Conservation (phyloP, 2,329 filamentous ascomycete species). For the Fusarium globosum region DNA sequence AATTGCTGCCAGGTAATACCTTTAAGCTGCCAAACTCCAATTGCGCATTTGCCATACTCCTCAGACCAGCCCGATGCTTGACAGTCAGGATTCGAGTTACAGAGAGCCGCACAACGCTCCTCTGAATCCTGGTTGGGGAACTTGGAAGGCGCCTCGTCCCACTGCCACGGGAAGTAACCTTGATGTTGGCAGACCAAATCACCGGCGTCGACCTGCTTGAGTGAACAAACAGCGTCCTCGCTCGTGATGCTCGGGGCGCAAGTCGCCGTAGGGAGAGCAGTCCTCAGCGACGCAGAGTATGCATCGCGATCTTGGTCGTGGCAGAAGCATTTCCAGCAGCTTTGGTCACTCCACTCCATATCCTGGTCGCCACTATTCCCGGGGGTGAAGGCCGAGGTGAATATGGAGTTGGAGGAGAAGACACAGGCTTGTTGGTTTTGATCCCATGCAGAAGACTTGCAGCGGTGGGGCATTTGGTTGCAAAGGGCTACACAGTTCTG, state of each 20-base stretch:
- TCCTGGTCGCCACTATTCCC: background rate
- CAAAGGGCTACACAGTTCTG: slow-evolving; percentile 7
- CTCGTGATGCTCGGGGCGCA: background rate
- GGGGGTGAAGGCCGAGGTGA: background rate
- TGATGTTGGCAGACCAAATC: background rate
- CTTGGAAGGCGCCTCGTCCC: background rate
- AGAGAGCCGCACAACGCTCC: slow-evolving; percentile 8
- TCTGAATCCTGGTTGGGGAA: slow-evolving; percentile 9
- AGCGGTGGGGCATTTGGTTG: slow-evolving; percentile 19
- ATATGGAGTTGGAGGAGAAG: slow-evolving; percentile 5
- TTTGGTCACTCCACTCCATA: slow-evolving; percentile 10
- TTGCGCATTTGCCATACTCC: background rate
- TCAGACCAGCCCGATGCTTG: background rate
- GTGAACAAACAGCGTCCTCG: background rate
- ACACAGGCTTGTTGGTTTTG: background rate
- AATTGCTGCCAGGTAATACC: background rate
- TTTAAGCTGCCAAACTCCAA: background rate
- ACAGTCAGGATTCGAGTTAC: slow-evolving; percentile 13
- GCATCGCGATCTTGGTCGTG: background rate
- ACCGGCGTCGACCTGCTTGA: background rate
- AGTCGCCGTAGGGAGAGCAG: background rate
- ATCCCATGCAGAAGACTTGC: slow-evolving; percentile 5
- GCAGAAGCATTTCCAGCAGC: slow-evolving; percentile 13
- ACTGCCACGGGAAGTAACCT: slow-evolving; percentile 4
- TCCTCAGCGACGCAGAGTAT: background rate